Evolutionary conservation across 257 asterid species (phyloP), one percentile per base, ranked within the genome.

Genomic region (Fraxinus anomala): DNA sequence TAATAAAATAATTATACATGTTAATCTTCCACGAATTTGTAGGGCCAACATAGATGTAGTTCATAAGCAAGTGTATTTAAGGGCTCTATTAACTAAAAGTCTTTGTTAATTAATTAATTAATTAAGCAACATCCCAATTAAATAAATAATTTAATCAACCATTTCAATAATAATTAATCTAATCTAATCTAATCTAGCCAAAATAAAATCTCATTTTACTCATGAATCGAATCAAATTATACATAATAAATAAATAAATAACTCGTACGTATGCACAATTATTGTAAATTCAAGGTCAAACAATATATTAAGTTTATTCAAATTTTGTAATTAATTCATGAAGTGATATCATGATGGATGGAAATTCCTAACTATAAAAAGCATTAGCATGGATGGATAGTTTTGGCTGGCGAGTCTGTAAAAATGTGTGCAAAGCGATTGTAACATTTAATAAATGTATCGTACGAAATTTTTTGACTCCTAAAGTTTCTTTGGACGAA

Each of bases 51-150:
- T 33, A 30, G 47, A 73, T 72, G 77, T 73, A 73, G 34, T 31
- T 73, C 36, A 54, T 34, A 77, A 77, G 80, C 70, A 68, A 76
- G 36, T 44, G 68, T 73, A 44, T 30, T 77, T 66, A 39, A 68
- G 26, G 74, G 71, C 85, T 28, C 79, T 73, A 40, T 26, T 73
- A 73, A 67, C 77, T 39, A 77, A 73, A 76, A 56, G 9, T 21
- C 13, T 36, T 16, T 30, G 9, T 26, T 4, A 9, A 21, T 61
- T 61, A 61, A 23, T 23, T 10, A 42, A 9, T 21, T 9, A 42
- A 10, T 44, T 23, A 51, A 77, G 14, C 12, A 42, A 12, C 65
- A 26, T 74, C 77, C 65, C 65, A 30, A 40, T 63, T 63, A 24
- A 14, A 1, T 59, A 19, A 31, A 6, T 47, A 21, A 16, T 67